These are phyloP conservation scores for Exophiala mesophila DNA, from an alignment of 2,329 filamentous ascomycete species.

Conservation along the genomic window DNA sequence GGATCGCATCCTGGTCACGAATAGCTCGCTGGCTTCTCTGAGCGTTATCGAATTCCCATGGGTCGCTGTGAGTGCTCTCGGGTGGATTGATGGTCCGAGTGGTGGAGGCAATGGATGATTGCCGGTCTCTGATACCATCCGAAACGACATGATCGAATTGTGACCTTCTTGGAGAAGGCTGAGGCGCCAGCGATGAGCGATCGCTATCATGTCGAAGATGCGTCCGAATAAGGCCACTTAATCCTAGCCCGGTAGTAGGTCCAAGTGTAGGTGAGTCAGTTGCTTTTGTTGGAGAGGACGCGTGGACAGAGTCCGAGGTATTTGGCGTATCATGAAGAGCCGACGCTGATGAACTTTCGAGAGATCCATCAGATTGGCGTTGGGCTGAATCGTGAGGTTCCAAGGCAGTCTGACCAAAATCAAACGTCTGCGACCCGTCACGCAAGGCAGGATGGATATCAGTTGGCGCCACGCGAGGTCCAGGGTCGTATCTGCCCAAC, in stretches of 20 bases:
- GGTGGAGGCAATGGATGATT: constrained; percentile 30
- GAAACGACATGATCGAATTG: background rate
- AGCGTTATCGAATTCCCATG: constrained; percentile 51
- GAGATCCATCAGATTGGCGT: constrained; percentile 15
- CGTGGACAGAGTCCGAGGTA: constrained; percentile 16
- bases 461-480: constrained; percentile 27
- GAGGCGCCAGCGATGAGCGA: constrained; percentile 70
- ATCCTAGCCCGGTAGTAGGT: constrained; percentile 51
- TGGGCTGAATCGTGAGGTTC: constrained; percentile 1
- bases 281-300: constrained; percentile 17
- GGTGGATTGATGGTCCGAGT: constrained; percentile 42
- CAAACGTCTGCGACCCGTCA: constrained; percentile 28
- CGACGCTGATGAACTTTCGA: constrained; percentile 14
- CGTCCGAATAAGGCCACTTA: constrained; percentile 77
- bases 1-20: constrained; percentile 15
- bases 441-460: constrained; percentile 37
- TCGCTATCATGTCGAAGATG: constrained; percentile 80
- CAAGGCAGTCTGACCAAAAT: constrained; percentile 14
- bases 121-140: constrained; percentile 9
- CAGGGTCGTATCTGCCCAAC: constrained; percentile 16
- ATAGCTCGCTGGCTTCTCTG: constrained; percentile 30
- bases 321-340: constrained; percentile 16
- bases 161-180: constrained; percentile 36
- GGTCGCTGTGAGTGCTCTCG: constrained; percentile 49
- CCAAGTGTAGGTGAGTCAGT: constrained; percentile 76